Conservation (phyloP, 2,329 filamentous ascomycete species). For the Setomelanomma holmii region DNA sequence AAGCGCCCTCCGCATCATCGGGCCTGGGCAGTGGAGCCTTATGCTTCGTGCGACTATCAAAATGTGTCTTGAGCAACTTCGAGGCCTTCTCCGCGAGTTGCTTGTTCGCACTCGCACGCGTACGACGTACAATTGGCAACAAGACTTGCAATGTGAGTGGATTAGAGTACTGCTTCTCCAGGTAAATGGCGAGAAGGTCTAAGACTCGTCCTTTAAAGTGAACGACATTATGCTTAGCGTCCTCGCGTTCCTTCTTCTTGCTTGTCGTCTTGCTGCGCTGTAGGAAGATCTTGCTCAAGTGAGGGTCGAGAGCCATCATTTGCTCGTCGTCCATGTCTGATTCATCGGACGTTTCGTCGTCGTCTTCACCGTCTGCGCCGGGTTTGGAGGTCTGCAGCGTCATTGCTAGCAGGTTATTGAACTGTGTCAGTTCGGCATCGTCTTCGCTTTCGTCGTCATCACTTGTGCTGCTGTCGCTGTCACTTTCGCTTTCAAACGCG, state of each 20-base stretch:
- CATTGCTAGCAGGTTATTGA: constrained; percentile 78
- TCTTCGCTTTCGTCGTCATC: constrained; percentile 46
- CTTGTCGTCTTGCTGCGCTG: constrained; percentile 70
- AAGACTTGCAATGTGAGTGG: constrained; percentile 73
- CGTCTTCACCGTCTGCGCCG: constrained; percentile 64
- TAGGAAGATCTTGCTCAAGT: constrained; percentile 85
- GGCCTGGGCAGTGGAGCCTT: constrained; percentile 55
- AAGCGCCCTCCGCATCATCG: constrained; percentile 53
- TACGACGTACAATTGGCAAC: constrained; percentile 76
- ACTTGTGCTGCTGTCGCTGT: constrained; percentile 25
- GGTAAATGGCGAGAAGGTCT: constrained; percentile 84
- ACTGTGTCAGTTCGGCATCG: constrained; percentile 63
- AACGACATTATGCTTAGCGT: constrained; percentile 85
- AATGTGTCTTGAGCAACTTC: constrained; percentile 75
- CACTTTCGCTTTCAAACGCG: constrained; percentile 21
- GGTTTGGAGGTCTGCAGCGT: constrained; percentile 73
- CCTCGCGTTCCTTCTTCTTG: constrained; percentile 84
- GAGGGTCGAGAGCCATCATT: constrained; percentile 87
- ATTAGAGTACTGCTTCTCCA: constrained; percentile 77
- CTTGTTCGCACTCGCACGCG: constrained; percentile 78
- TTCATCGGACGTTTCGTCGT: constrained; percentile 66
- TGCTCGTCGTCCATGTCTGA: constrained; percentile 94
- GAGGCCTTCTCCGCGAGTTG: constrained; percentile 76
- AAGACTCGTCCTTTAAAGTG: constrained; percentile 96
- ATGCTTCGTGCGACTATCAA: constrained; percentile 65